These are phyloP conservation scores for Sarocladium strictum DNA, from an alignment of 2,329 filamentous ascomycete species.

Conservation along the genomic window DNA sequence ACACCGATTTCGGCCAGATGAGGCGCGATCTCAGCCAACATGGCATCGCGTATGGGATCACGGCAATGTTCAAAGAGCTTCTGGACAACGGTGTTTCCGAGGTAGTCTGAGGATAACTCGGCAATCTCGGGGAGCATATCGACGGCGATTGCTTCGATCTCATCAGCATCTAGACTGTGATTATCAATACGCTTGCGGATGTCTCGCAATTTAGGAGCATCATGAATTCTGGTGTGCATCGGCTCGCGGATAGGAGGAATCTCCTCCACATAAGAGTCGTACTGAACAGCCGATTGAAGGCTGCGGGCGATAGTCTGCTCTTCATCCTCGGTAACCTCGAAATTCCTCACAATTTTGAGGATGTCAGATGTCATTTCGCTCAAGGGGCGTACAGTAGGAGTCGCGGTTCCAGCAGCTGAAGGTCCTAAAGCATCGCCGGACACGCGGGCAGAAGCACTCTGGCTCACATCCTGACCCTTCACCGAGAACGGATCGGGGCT, in stretches of 20 bases:
- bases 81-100: slow-evolving; percentile 98
- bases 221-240: slow-evolving; percentile 80
- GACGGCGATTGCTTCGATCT: slow-evolving; percentile 87
- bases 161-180: slow-evolving; percentile 73
- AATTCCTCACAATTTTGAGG: slow-evolving; percentile 76
- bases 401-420: slow-evolving; percentile 28
- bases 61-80: slow-evolving; percentile 97
- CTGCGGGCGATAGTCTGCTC: slow-evolving; percentile 63
- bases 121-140: slow-evolving; percentile 97
- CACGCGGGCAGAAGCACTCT: slow-evolving; percentile 23
- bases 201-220: slow-evolving; percentile 89
- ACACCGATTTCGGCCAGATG: slow-evolving; percentile 95
- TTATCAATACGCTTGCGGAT: slow-evolving; percentile 98
- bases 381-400: slow-evolving; percentile 66
- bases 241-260: slow-evolving; percentile 87
- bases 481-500: slow-evolving; percentile 75
- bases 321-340: slow-evolving; percentile 81
- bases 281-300: slow-evolving; percentile 73
- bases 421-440: slow-evolving; percentile 31
- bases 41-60: slow-evolving; percentile 81
- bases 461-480: slow-evolving; percentile 44
- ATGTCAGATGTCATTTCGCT: slow-evolving; percentile 78
- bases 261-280: slow-evolving; percentile 67
- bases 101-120: slow-evolving; percentile 89
- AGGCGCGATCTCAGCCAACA: slow-evolving; percentile 82